These are phyloP conservation scores for Cladosporium sp. DNA, from an alignment of 2,329 filamentous ascomycete species.

Conservation along the genomic window DNA sequence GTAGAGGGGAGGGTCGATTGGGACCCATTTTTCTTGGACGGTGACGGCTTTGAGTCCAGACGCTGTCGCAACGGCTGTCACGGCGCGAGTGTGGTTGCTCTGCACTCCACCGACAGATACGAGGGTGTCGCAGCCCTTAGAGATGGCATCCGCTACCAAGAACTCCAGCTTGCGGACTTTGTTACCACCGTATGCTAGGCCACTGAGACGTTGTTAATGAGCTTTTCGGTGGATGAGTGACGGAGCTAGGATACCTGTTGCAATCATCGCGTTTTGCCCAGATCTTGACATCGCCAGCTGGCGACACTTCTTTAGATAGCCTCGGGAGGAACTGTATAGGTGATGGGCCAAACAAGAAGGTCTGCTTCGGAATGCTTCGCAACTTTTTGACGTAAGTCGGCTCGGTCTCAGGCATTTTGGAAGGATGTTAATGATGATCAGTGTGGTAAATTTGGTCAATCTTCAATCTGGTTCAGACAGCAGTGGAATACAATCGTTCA, in stretches of 20 bases:
- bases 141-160: slow-evolving; percentile 30
- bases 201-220: slow-evolving; percentile 11
- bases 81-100: slow-evolving; percentile 34
- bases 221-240: neutral
- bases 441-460: no score
- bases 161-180: slow-evolving; percentile 36
- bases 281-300: slow-evolving; percentile 52
- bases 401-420: slow-evolving; percentile 1
- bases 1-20: slow-evolving; percentile 38
- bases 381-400: slow-evolving; percentile 21
- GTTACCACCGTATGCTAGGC: slow-evolving; percentile 34
- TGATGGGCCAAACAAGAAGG: slow-evolving; percentile 61
- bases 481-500: no score
- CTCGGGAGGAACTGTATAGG: slow-evolving; percentile 62
- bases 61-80: slow-evolving; percentile 29
- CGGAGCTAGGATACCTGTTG: slow-evolving; percentile 10
- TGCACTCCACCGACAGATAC: slow-evolving; percentile 34
- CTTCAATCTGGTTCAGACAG: no score
- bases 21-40: slow-evolving; percentile 28
- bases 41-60: slow-evolving; percentile 29
- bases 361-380: slow-evolving; percentile 49
- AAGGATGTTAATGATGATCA: no score
- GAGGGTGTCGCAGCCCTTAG: slow-evolving; percentile 25
- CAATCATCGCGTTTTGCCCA: slow-evolving; percentile 69
- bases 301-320: slow-evolving; percentile 52